phyloP scores from a whole-genome alignment of 2,329 filamentous ascomycete species.

The Penicillium sp. region DNA sequence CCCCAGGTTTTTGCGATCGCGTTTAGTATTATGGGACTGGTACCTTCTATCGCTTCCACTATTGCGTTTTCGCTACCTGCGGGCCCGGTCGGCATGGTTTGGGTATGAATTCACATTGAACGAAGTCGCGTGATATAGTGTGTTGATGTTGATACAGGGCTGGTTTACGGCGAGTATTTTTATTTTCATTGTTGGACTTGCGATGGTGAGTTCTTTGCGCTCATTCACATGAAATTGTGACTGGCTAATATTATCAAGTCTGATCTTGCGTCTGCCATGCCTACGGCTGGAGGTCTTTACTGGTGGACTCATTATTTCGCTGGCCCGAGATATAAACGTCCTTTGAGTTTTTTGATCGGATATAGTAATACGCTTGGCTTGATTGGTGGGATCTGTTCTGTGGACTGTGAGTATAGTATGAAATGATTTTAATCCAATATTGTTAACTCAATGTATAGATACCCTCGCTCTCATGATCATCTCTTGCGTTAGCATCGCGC shows the following conservation, averaged over 20 bases:
- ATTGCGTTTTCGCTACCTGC: constrained; percentile 60
- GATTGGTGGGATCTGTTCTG: constrained; percentile 61
- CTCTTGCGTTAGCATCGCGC: constrained; percentile 58
- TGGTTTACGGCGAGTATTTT: constrained; percentile 13
- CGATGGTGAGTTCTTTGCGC: constrained; percentile 55
- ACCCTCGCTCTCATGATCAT: constrained; percentile 40
- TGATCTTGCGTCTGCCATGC: constrained; percentile 57
- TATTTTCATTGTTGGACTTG: constrained; percentile 55
- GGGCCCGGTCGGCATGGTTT: constrained; percentile 62
- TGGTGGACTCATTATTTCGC: constrained; percentile 63
- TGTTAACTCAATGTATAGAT: constrained; percentile 11
- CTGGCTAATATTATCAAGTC: constrained; percentile 33
- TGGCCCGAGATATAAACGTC: constrained; percentile 54
- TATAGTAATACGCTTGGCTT: constrained; percentile 63
- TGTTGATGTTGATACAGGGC: constrained; percentile 5
- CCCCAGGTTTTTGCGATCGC: constrained; percentile 63
- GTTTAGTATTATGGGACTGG: constrained; percentile 61
- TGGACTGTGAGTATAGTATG: constrained; percentile 50
- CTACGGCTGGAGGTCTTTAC: constrained; percentile 60
- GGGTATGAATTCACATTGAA: too few relatives aligned
- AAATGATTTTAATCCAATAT: background rate
- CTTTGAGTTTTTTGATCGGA: constrained; percentile 60
- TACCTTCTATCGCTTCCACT: constrained; percentile 62
- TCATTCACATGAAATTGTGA: background rate
- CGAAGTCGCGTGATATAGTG: background rate